Evolutionary conservation across 257 asterid genomes (phyloP).

Genomic region (Fraxinus americana): DNA sequence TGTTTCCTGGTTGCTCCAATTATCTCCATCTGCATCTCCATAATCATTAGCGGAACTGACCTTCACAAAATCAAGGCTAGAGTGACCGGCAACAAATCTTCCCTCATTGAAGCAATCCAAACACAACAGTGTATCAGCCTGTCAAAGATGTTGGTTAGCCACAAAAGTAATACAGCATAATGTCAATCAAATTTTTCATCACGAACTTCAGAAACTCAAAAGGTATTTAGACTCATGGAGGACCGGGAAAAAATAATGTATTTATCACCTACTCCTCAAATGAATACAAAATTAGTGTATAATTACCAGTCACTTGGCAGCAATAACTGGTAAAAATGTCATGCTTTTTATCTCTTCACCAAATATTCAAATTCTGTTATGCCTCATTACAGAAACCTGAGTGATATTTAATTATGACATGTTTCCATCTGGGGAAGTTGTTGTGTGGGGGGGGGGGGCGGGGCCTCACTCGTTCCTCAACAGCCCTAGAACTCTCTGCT

Average conservation of each 20-base stretch:
- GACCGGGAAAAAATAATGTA: neutral
- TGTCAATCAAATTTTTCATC: slow-evolving; percentile 59
- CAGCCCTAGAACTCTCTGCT: no score
- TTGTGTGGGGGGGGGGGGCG: no score
- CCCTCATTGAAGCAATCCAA: slow-evolving; percentile 62
- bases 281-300: neutral
- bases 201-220: neutral
- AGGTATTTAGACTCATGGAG: neutral
- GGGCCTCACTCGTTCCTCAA: no score
- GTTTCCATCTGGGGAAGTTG: neutral
- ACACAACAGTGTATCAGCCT: slow-evolving; percentile 54
- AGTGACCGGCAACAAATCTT: slow-evolving; percentile 55
- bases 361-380: neutral
- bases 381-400: neutral
- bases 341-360: neutral
- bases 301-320: neutral
- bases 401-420: neutral
- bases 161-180: slow-evolving; percentile 27
- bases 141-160: slow-evolving; percentile 35
- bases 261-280: neutral
- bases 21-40: slow-evolving; percentile 54
- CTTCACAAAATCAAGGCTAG: slow-evolving; percentile 57
- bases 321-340: slow-evolving; percentile 3
- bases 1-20: slow-evolving; percentile 62
- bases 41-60: slow-evolving; percentile 40